Conservation (phyloP, 495 filamentous ascomycete species). For the Parathielavia hyrcaniae region DNA sequence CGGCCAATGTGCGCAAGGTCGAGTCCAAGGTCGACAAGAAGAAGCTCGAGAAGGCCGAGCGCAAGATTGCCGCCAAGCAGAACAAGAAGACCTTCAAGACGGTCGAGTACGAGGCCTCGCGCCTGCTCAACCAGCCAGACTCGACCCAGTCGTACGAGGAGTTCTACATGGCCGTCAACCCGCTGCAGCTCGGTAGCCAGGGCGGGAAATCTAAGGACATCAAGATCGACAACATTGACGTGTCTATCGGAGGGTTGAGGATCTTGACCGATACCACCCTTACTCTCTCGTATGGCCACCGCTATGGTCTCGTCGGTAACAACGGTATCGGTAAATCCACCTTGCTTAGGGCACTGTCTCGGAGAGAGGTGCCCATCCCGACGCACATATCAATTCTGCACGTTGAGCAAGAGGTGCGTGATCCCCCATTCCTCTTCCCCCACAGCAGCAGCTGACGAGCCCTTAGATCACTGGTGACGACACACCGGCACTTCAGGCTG, state of each 20-base stretch:
- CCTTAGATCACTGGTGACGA: constrained; percentile 87
- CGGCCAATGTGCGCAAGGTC: constrained; percentile 82
- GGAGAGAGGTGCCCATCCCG: constrained; percentile 89
- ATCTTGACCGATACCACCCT: constrained; percentile 86
- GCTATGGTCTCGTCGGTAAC: constrained; percentile 96
- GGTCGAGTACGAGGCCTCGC: constrained; percentile 94
- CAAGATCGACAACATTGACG: constrained; percentile 92
- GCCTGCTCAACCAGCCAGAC: constrained; percentile 73
- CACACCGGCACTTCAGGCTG: constrained; percentile 88
- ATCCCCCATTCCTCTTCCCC: neutral
- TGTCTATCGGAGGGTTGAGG: constrained; percentile 79
- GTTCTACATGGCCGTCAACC: constrained; percentile 99
- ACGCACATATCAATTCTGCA: constrained; percentile 98
- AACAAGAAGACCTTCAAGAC: constrained; percentile 97
- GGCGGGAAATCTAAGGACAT: constrained; percentile 96
- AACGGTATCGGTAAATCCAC: constrained; percentile 99
- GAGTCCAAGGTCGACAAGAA: constrained; percentile 97
- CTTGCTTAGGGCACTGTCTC: constrained; percentile 80
- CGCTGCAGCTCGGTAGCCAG: constrained; percentile 69
- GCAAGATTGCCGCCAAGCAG: constrained; percentile 97
- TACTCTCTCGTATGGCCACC: constrained; percentile 85
- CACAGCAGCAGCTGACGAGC: constrained; percentile 20
- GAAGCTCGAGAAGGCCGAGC: constrained; percentile 98
- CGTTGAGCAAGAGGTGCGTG: constrained; percentile 88
- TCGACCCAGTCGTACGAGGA: constrained; percentile 95